Conservation (phyloP, 2,329 filamentous ascomycete genomes). For the Trichoderma asperellum region DNA sequence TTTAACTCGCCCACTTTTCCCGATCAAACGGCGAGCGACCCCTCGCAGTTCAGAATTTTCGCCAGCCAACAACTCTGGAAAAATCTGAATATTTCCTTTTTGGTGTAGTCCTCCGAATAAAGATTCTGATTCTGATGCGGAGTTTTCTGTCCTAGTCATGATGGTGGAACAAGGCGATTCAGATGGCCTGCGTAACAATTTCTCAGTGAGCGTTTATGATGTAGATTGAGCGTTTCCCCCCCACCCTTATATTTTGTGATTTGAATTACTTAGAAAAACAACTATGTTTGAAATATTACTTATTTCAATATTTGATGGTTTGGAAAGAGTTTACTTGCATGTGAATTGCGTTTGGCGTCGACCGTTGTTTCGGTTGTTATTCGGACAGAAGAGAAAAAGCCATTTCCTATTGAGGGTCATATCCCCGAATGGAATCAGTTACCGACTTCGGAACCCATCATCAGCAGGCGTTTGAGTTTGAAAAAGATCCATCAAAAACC, state of each 20-base stretch:
- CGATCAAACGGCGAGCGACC: not conserved
- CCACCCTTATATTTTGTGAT: no score
- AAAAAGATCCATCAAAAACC: conserved; percentile 11
- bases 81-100: conserved; percentile 14
- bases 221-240: not conserved
- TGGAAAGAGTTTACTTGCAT: not conserved
- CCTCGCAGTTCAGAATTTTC: conserved; percentile 16
- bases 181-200: not conserved
- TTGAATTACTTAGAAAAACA: no score
- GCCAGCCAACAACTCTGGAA: not conserved
- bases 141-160: not conserved
- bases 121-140: not conserved
- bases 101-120: not conserved
- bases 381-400: not conserved
- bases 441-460: conserved; percentile 8
- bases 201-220: not conserved
- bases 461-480: conserved; percentile 21
- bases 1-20: conserved; percentile 1
- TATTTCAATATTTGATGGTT: not conserved
- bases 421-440: not conserved
- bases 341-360: not conserved
- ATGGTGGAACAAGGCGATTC: not conserved
- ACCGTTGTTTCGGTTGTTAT: not conserved
- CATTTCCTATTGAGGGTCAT: not conserved
- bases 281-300: not conserved